A percentile compares a stretch with the other conserved stretches of the same genome.
phyloP scores from a whole-genome alignment of 1,284 basidiomycete genomes.

The Puccinia polysora region DNA sequence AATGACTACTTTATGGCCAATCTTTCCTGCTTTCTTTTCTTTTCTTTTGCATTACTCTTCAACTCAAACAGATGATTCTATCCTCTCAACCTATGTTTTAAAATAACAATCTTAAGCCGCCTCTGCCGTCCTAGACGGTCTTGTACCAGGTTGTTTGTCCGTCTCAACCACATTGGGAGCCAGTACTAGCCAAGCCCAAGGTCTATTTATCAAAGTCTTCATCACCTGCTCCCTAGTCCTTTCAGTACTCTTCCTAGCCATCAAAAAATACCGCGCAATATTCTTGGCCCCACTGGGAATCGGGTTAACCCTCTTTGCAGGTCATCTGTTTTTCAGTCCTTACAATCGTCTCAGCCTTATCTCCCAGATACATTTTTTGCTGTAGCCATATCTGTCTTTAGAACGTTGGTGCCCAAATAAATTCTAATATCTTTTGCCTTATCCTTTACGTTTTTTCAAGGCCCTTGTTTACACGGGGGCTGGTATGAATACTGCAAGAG shows the following conservation, averaged over 20 bases:
- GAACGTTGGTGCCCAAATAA: too few relatives aligned
- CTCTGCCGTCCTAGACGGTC: slow-evolving; percentile 5
- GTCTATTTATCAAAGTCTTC: slow-evolving; percentile 35
- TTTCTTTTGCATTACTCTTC: not conserved
- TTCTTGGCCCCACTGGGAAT: slow-evolving; percentile 64
- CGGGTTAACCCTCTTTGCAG: slow-evolving; percentile 65
- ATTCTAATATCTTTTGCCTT: too few relatives aligned
- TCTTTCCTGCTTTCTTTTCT: not conserved
- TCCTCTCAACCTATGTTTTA: slow-evolving; percentile 1
- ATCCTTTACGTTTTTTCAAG: slow-evolving; percentile 2
- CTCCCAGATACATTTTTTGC: too few relatives aligned
- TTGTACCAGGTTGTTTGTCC: slow-evolving; percentile 17
- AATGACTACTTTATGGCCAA: too few relatives aligned
- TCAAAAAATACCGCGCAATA: slow-evolving; percentile 24
- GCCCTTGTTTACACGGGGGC: slow-evolving; percentile 40
- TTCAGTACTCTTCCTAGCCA: slow-evolving; percentile 30
- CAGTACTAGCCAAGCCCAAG: slow-evolving; percentile 21
- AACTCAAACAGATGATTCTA: too few relatives aligned
- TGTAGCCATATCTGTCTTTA: too few relatives aligned
- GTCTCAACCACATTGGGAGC: slow-evolving; percentile 34
- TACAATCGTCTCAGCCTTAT: too few relatives aligned
- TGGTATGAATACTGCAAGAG: slow-evolving; percentile 36
- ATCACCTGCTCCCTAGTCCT: slow-evolving; percentile 26
- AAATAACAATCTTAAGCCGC: slow-evolving; percentile 10
- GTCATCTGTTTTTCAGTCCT: slow-evolving; percentile 60